phyloP scores from a whole-genome alignment of 78 protist genomes.

The Dictyostelium discoideum region dicty_2.7 NC_007088.5:7688001-7688500 shows the following conservation, averaged over 20 bases:
- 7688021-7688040: slow-evolving; percentile 10
- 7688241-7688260: too few species aligned
- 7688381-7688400: neutral
- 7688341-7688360: neutral
- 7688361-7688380: neutral
- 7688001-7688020: slow-evolving; percentile 31
- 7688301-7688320: too few species aligned
- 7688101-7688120: slow-evolving; percentile 3
- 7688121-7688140: neutral
- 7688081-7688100: neutral
- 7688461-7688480: too few species aligned
- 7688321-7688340: too few species aligned
- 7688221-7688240: too few species aligned
- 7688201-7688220: too few species aligned
- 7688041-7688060: slow-evolving; percentile 15
- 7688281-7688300: too few species aligned
- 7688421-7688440: neutral
- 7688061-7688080: slow-evolving; percentile 43
- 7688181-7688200: too few species aligned
- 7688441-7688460: neutral
- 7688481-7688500: neutral
- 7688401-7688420: neutral
- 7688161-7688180: too few species aligned
- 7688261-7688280: too few species aligned
- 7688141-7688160: neutral